phyloP scores from a whole-genome alignment of 805 yeast species.

The Suhomyces sp. region DNA sequence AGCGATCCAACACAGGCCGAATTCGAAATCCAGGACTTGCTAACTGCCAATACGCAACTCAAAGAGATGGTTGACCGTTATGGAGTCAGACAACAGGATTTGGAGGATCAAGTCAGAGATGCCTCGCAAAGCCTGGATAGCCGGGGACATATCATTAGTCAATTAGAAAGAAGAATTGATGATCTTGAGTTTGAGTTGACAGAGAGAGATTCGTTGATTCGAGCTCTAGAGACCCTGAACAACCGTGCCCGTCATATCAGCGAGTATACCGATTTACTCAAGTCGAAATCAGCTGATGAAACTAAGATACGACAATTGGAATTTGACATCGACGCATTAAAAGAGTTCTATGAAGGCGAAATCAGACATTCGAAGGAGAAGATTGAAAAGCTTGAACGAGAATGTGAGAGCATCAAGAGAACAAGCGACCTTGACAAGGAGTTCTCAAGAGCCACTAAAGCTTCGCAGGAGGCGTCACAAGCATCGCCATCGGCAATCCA shows the following conservation, averaged over 20 bases:
- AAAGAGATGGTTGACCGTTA: conserved; percentile 6
- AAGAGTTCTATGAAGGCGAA: conserved; percentile 32
- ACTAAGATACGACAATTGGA: conserved; percentile 33
- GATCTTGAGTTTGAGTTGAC: conserved; percentile 3
- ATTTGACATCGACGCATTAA: conserved; percentile 36
- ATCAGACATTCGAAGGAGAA: conserved; percentile 29
- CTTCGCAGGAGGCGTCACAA: background rate
- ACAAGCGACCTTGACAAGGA: background rate
- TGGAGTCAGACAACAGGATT: conserved; percentile 2
- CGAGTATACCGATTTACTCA: conserved; percentile 33
- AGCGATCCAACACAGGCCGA: conserved; percentile 3
- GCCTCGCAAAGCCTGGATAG: background rate
- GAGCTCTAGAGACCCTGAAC: conserved; percentile 8
- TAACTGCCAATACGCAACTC: conserved; percentile 11
- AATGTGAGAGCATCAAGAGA: conserved; percentile 4
- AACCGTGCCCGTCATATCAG: background rate
- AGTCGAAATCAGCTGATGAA: conserved; percentile 36
- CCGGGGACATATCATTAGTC: background rate
- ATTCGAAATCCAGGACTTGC: conserved; percentile 8
- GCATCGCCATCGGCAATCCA: conserved; percentile 15
- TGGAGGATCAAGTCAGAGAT: background rate
- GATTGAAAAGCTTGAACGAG: conserved; percentile 18
- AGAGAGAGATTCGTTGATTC: conserved; percentile 22
- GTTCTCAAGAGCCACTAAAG: background rate
- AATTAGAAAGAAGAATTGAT: conserved; percentile 3